Conservation (phyloP, 306 rosid species). For the Trichosanthes cucumerina region DNA sequence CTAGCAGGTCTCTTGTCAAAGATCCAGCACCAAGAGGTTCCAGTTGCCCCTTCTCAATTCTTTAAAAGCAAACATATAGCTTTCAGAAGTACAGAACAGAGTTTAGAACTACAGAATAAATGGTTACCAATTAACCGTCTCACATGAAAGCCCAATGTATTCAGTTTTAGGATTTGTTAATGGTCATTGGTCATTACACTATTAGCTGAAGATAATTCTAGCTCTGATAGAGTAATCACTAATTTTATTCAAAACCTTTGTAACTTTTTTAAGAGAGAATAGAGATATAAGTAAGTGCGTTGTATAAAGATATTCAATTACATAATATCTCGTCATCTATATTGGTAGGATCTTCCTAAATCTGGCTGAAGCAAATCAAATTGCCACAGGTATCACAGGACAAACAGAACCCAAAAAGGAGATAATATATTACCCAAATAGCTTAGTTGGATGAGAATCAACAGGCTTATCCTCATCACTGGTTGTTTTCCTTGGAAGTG, state of each 20-base stretch:
- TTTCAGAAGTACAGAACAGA: neutral
- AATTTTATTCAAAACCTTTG: neutral
- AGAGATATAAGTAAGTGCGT: neutral
- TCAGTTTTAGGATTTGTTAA: neutral
- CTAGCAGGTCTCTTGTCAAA: slow-evolving; percentile 65
- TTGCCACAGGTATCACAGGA: slow-evolving; percentile 5
- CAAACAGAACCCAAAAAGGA: neutral
- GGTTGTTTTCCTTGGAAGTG: slow-evolving; percentile 78
- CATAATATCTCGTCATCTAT: neutral
- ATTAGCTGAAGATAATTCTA: neutral
- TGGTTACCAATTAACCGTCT: neutral
- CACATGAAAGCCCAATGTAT: neutral
- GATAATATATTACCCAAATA: slow-evolving; percentile 57
- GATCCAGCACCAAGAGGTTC: slow-evolving; percentile 55
- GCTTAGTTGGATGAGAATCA: slow-evolving; percentile 55
- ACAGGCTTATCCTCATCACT: slow-evolving; percentile 41
- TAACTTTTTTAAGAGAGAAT: neutral
- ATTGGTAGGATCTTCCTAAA: neutral
- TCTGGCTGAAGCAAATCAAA: slow-evolving; percentile 10
- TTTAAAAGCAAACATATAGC: slow-evolving; percentile 27
- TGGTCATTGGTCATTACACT: neutral
- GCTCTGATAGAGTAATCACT: neutral
- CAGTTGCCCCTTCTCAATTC: slow-evolving; percentile 66
- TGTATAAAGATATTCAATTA: neutral
- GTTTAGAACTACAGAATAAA: slow-evolving; percentile 18